Base-by-base conservation (phyloP, 2,329 filamentous ascomycete species). In the Aspergillus sojae region DNA sequence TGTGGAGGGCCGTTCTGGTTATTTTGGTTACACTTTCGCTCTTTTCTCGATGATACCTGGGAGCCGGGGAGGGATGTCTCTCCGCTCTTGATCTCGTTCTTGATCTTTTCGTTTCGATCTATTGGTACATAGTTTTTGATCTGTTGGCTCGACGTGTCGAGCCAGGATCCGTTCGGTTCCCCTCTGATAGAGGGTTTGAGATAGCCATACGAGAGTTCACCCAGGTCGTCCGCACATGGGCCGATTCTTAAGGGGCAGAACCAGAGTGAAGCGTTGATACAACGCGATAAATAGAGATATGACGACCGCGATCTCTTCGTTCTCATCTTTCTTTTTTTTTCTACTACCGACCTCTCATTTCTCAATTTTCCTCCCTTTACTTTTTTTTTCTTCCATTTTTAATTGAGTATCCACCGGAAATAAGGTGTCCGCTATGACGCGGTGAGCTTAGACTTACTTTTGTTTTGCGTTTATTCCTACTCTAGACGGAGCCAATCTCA, bases 1-100 rank as follows among this genome's bases (percentile, higher is more conserved):
- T 53, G 58, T 48, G 45, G 52, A 61, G 61, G 61, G 59, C 60
- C 19, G 39, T 46, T 61, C 26, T 23, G 39, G 58, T 50, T 56
- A 39, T 55, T 41, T 53, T 12, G 36, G n/a, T 26, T 34, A 36
- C n/a, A 43, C 12, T 26, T 54, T 62, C 30, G 10, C 41, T 61
- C 36, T 36, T 59, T 58, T 61, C n/a, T 23, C 45, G 41, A 46
- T 34, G 41, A 58, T 58, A 36, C 45, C 45, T 58, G 12, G 28
- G 60, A 58, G 60, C 41, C 21, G 55, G 46, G 57, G 55, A 56
- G 50, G 7, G 3, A n/a, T 34, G 7, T n/a, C 48, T 34, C 50
- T 54, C 45, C 50, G 34, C 36, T 56, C 53, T 36, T 48, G 41
- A 61, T 26, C 30, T 55, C 16, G 6, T 39, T 55, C 26, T 26